Evolutionary conservation across 2,329 filamentous ascomycete species (phyloP).

Genomic region (Lachnellula occidentalis): DNA sequence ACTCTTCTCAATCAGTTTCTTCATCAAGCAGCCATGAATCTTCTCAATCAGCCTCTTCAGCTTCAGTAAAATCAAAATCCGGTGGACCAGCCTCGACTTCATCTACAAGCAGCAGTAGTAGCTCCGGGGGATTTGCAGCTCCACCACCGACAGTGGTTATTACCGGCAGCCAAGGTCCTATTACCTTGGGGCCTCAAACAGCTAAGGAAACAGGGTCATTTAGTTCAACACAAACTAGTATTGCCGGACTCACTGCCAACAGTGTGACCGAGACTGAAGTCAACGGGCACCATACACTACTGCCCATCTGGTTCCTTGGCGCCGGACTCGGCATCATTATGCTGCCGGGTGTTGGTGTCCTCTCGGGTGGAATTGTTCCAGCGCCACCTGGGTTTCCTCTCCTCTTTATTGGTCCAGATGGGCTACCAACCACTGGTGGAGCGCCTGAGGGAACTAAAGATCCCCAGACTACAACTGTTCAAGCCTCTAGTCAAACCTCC

Average conservation of each 20-base stretch:
- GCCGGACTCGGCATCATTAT: conserved; percentile 4
- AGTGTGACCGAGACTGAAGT: conserved; percentile 2
- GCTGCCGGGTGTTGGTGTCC: neutral
- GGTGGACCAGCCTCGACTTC: neutral
- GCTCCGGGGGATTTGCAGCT: neutral
- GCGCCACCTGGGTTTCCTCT: conserved; percentile 4
- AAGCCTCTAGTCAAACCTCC: neutral
- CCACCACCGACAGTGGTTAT: conserved; percentile 2
- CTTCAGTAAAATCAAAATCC: neutral
- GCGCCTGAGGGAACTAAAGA: conserved; percentile 6
- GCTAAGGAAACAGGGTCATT: conserved; percentile 5
- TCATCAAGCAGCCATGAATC: neutral
- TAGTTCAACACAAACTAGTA: conserved; percentile 2
- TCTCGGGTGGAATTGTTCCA: conserved; percentile 2
- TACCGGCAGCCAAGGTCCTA: conserved; percentile 1
- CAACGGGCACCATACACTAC: conserved; percentile 4
- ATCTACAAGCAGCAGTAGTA: neutral
- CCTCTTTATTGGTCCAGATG: conserved; percentile 5
- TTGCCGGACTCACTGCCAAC: conserved; percentile 4
- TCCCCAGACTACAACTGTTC: conserved; percentile 1
- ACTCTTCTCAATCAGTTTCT: neutral
- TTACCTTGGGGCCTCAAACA: conserved; percentile 7
- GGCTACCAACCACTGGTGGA: conserved; percentile 1
- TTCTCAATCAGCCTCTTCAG: neutral
- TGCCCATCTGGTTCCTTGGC: conserved; percentile 6